A percentile compares a stretch with the other conserved stretches of the same genome.
These are phyloP conservation scores for Plantago coronopus DNA, from an alignment of 305 asterid genomes.

Conservation along the genomic window DNA sequence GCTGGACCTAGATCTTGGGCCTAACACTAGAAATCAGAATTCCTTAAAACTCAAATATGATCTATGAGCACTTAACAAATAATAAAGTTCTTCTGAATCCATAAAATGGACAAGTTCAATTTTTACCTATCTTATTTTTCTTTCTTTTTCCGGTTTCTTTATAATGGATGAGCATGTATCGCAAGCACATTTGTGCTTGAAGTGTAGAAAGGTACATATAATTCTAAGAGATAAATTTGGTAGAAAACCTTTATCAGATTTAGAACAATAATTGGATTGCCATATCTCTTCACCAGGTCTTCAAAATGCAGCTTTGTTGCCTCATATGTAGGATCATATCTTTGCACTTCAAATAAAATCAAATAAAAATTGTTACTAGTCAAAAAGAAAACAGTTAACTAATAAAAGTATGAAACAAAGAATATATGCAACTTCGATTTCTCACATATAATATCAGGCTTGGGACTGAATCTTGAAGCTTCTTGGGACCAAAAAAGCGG, in stretches of 20 bases:
- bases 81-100: background rate
- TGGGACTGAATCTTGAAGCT: constrained; percentile 99
- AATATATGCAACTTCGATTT: constrained; percentile 13
- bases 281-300: constrained; percentile 88
- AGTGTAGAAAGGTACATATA: background rate
- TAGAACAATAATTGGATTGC: constrained; percentile 90
- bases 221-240: constrained; percentile 6
- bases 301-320: constrained; percentile 90
- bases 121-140: background rate
- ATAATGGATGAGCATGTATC: background rate
- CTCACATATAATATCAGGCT: constrained; percentile 96
- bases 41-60: background rate
- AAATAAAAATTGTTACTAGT: constrained; percentile 24
- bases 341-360: constrained; percentile 72
- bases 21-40: no score
- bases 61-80: background rate
- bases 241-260: constrained; percentile 85
- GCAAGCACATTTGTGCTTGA: background rate
- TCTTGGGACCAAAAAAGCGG: constrained; percentile 99
- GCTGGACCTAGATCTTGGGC: no score
- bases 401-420: constrained; percentile 1
- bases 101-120: background rate
- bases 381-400: constrained; percentile 15
- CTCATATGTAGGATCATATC: constrained; percentile 99
- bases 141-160: no score